phyloP scores from a whole-genome alignment of 139 green algal genomes.

The Eudorina sp. region DNA sequence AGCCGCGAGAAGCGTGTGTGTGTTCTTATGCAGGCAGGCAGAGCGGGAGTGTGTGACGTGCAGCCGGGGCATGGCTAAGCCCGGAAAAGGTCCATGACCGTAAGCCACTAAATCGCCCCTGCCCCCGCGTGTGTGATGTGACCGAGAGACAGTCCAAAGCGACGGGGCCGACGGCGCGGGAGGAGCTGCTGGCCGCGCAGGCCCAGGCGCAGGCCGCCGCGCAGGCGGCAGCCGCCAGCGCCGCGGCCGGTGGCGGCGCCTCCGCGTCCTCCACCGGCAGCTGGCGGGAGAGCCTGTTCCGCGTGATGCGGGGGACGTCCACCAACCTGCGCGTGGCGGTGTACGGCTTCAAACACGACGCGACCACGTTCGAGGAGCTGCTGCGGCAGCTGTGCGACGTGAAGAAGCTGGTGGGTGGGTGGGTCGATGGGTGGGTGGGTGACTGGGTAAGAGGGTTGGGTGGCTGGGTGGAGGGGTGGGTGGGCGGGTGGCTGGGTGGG shows the following conservation, averaged over 20 bases:
- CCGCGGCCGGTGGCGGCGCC: background rate
- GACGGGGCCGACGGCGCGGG: background rate
- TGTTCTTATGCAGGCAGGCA: too few species aligned
- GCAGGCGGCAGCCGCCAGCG: background rate
- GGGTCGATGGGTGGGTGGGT: background rate
- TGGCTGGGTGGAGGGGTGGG: background rate
- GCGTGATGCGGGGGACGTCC: slow-evolving; percentile 30
- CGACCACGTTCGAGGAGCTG: slow-evolving; percentile 88
- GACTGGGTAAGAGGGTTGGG: background rate
- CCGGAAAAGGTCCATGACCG: too few species aligned
- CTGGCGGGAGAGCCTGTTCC: slow-evolving; percentile 56
- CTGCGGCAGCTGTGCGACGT: slow-evolving; percentile 81
- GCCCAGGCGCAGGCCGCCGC: slow-evolving; percentile 9
- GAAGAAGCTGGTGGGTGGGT: slow-evolving; percentile 49
- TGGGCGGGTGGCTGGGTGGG: background rate
- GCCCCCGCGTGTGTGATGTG: too few species aligned
- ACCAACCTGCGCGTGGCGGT: slow-evolving; percentile 84
- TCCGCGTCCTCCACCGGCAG: background rate
- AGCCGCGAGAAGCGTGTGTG: too few species aligned
- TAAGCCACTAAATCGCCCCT: too few species aligned
- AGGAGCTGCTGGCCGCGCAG: slow-evolving; percentile 29
- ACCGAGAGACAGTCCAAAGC: too few species aligned
- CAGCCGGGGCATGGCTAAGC: too few species aligned
- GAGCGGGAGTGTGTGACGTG: too few species aligned
- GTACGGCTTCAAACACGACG: slow-evolving; percentile 94